Base-by-base conservation (phyloP, 75 land plant species). In the Azolla pinnata region DNA sequence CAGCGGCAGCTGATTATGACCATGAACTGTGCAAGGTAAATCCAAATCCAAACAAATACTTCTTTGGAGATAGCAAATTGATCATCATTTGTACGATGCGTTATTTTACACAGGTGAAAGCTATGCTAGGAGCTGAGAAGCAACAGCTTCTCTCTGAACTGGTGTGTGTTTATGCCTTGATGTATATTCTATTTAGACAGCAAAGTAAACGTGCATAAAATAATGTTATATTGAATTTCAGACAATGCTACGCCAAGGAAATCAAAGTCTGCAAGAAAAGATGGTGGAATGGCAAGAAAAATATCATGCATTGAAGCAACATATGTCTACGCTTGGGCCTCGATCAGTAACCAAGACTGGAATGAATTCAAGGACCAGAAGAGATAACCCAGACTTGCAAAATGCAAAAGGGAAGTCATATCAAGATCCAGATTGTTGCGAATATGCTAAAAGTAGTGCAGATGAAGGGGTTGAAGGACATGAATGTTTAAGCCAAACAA, bases 101-200 rank as follows among this genome's bases (percentile, higher is more conserved):
- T n/a, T n/a, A n/a, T n/a, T n/a, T n/a, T n/a, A 46, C 57, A 31
- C 74, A 71, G 74, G 74, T 71, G 24, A 48, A 68, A 29, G 74
- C 74, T 35, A 31, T 49, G 23, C 55, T 71, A 33, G 74, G 68
- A 30, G 74, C 61, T 21, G 74, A 71, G 27, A 71, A 71, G 42
- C 70, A 70, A 7, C 71, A 69, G 16, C 66, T 62, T 35, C 67
- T 69, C 29, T 16, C 42, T 20, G 71, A 69, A 62, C 57, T 69
- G 59, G 71, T 69, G 5, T 18, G 52, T 7, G 24, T 50, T 23
- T 50, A 4, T 50, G 23, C 52, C n/a, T n/a, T n/a, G n/a, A n/a
- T n/a, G n/a, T n/a, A n/a, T n/a, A n/a, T n/a, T n/a, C n/a, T n/a
- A n/a, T n/a, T n/a, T n/a, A n/a, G n/a, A n/a, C n/a, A n/a, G n/a